phyloP scores from a whole-genome alignment of 495 filamentous ascomycete species.

The Thozetella sp. region DNA sequence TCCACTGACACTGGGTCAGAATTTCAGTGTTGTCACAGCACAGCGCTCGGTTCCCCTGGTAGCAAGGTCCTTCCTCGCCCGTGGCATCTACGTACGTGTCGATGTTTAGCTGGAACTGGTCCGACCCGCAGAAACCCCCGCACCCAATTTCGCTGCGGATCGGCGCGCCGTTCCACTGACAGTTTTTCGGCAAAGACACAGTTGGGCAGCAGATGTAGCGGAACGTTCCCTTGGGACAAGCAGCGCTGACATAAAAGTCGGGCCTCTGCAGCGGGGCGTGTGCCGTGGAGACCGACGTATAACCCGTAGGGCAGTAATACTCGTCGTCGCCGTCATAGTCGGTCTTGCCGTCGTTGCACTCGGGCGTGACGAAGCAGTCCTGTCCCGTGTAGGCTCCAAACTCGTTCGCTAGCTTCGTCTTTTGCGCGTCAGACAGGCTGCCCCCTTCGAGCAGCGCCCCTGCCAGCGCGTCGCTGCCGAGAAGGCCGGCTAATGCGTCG shows the following conservation, averaged over 20 bases:
- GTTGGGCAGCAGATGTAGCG: conserved; percentile 34
- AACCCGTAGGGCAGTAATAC: conserved; percentile 21
- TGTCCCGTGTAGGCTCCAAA: conserved; percentile 26
- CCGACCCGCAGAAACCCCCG: conserved; percentile 15
- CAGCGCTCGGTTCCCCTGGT: conserved; percentile 16
- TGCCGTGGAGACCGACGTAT: conserved; percentile 17
- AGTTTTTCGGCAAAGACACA: conserved; percentile 30
- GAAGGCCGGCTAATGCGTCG: neutral
- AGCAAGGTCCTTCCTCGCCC: conserved; percentile 23
- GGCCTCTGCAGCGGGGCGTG: conserved; percentile 19
- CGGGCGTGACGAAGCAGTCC: conserved; percentile 26
- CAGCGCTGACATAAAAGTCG: too few relatives aligned
- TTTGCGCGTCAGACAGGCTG: neutral
- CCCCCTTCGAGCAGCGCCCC: too few relatives aligned
- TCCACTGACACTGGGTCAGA: conserved; percentile 23
- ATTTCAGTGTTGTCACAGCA: conserved; percentile 28
- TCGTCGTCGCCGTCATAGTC: conserved; percentile 14
- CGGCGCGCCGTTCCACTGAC: conserved; percentile 27
- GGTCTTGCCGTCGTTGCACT: conserved; percentile 19
- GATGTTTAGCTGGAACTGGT: conserved; percentile 25
- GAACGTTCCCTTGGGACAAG: conserved; percentile 8
- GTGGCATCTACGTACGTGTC: conserved; percentile 22
- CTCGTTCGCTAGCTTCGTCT: neutral
- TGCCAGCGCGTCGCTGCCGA: neutral
- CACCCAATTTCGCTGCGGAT: conserved; percentile 26